Conservation (phyloP, 148 eudicot species). For the Camellia sinensis region DNA sequence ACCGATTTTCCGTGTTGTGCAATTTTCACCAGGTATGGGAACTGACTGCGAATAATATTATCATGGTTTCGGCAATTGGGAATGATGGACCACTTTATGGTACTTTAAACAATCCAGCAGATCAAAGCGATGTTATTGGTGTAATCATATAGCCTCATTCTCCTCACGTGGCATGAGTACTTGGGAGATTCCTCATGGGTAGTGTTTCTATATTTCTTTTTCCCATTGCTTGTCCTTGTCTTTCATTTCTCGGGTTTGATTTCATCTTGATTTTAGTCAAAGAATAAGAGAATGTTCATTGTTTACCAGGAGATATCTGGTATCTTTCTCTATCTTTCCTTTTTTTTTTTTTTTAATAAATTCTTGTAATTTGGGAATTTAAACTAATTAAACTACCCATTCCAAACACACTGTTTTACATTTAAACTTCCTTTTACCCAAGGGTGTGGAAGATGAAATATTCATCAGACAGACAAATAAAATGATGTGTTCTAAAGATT, state of each 20-base stretch:
- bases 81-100: slow-evolving; percentile 99
- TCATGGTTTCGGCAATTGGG: slow-evolving; percentile 98
- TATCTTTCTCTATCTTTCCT: background rate
- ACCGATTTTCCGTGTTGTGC: background rate
- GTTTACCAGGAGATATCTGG: no score
- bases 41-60: slow-evolving; percentile 92
- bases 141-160: slow-evolving; percentile 97
- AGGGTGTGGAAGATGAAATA: no score
- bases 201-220: slow-evolving; percentile 20
- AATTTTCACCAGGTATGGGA: slow-evolving; percentile 79
- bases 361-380: background rate
- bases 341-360: background rate
- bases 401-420: background rate
- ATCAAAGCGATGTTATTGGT: slow-evolving; percentile 99
- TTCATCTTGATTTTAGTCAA: background rate
- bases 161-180: slow-evolving; percentile 99
- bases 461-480: no score
- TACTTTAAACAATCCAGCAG: slow-evolving; percentile 95
- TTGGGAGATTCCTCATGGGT: slow-evolving; percentile 99
- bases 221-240: background rate
- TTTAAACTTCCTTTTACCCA: background rate
- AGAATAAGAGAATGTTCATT: background rate
- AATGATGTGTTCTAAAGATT: no score
- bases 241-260: slow-evolving; percentile 8
- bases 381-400: background rate